Evolutionary conservation across 2,329 filamentous ascomycete genomes (phyloP).

Genomic region (Meredithiella fracta): DNA sequence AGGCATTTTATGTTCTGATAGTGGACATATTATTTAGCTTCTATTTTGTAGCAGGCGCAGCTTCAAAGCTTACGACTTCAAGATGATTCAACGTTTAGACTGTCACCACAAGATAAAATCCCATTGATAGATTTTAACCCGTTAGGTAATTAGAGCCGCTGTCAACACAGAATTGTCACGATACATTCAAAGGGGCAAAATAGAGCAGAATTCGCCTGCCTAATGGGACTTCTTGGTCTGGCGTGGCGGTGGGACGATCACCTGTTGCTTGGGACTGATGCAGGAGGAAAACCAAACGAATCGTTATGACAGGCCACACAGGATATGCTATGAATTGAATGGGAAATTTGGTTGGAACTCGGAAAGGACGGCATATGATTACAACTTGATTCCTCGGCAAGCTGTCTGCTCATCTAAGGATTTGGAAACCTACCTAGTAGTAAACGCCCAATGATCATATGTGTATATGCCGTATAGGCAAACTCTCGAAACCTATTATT

Average conservation of each 20-base stretch:
- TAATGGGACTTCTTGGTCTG: neutral
- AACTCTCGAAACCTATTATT: too few species aligned
- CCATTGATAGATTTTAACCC: too few species aligned
- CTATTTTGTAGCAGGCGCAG: neutral
- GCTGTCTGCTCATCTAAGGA: too few species aligned
- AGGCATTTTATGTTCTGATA: neutral
- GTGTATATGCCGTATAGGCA: too few species aligned
- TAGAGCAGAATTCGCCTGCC: neutral
- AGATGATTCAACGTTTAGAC: neutral
- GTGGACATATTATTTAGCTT: neutral
- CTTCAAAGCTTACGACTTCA: neutral
- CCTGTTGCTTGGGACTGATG: neutral
- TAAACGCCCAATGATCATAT: too few species aligned
- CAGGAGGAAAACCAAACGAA: conserved; percentile 2
- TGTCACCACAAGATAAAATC: neutral
- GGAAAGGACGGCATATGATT: too few species aligned
- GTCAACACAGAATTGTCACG: neutral
- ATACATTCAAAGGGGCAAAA: neutral
- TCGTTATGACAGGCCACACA: neutral
- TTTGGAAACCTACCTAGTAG: too few species aligned
- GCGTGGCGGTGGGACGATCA: neutral
- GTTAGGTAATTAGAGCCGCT: too few species aligned
- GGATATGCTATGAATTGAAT: neutral
- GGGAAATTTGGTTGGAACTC: neutral
- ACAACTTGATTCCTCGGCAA: too few species aligned